Evolutionary conservation across 2,329 filamentous ascomycete genomes (phyloP).

Genomic region (Hymenoscyphus salicellus): DNA sequence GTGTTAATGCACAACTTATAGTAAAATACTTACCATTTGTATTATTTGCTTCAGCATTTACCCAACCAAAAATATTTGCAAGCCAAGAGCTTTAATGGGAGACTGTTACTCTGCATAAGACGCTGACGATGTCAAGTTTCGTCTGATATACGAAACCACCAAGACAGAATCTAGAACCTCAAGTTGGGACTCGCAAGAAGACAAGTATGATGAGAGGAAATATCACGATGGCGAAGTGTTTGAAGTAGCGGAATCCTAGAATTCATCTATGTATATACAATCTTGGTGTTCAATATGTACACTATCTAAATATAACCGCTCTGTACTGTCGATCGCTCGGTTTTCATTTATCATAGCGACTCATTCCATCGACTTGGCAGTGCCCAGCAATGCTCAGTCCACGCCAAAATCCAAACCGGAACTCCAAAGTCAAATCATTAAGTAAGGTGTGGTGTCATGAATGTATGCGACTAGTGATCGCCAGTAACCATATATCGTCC

Average conservation of each 20-base stretch:
- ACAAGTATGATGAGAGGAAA: neutral
- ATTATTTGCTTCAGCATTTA: too few species aligned
- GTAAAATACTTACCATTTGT: too few species aligned
- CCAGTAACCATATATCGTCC: slow-evolving; percentile 30
- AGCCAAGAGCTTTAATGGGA: too few species aligned
- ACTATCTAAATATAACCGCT: neutral
- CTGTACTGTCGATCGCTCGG: neutral
- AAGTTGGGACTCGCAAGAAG: neutral
- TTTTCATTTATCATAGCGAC: neutral
- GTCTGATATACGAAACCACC: too few species aligned
- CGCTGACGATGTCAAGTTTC: too few species aligned
- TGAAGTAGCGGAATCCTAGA: neutral
- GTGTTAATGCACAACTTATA: too few species aligned
- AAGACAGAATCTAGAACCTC: too few species aligned
- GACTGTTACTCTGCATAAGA: too few species aligned
- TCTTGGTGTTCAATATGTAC: neutral
- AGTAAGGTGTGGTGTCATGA: neutral
- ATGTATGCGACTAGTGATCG: slow-evolving; percentile 20
- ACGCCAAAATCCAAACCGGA: slow-evolving; percentile 8
- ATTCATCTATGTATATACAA: neutral
- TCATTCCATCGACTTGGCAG: slow-evolving; percentile 9
- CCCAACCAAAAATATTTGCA: too few species aligned
- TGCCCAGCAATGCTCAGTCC: slow-evolving; percentile 12
- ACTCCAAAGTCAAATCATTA: neutral
- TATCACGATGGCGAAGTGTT: neutral